Percentiles rank a stretch among this genome's conserved stretches.
phyloP scores from a whole-genome alignment of 495 filamentous ascomycete genomes.

The Podospora tetraspora region DNA sequence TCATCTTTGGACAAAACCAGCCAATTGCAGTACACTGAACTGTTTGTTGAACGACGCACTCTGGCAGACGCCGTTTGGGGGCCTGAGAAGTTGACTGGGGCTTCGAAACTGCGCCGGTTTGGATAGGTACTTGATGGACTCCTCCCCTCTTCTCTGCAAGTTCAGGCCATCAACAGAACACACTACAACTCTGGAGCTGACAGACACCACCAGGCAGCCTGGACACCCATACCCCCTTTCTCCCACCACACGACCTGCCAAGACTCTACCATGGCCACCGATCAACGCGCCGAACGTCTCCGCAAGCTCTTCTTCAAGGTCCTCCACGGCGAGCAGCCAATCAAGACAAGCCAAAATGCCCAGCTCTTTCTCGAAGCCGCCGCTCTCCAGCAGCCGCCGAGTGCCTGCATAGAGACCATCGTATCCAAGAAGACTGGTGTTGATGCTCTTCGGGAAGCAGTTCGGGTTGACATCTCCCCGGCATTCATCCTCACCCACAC shows the following conservation, averaged over 20 bases:
- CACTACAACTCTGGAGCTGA: neutral
- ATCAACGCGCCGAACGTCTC: conserved; percentile 24
- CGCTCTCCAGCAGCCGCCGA: conserved; percentile 45
- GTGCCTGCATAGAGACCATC: conserved; percentile 51
- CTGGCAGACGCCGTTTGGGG: neutral
- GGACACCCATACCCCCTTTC: neutral
- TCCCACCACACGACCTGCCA: neutral
- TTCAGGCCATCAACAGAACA: neutral
- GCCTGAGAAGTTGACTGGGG: too few relatives aligned
- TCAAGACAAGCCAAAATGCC: conserved; percentile 34
- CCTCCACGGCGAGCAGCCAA: conserved; percentile 23
- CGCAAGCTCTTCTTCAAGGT: conserved; percentile 25
- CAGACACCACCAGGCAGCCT: neutral
- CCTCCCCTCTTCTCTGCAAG: neutral
- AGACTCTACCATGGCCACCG: conserved; percentile 5
- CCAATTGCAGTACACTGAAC: neutral
- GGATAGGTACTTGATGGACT: neutral
- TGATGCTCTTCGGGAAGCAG: conserved; percentile 39
- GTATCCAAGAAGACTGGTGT: conserved; percentile 46
- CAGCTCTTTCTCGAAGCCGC: conserved; percentile 60
- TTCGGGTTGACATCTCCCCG: conserved; percentile 46
- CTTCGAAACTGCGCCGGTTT: too few relatives aligned
- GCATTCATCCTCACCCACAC: conserved; percentile 48
- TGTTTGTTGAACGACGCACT: neutral
- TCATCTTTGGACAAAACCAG: neutral